Percentiles rank a stretch among this genome's conserved stretches.
Evolutionary conservation across 2,329 filamentous ascomycete genomes (phyloP).

Genomic region (Purpureocillium lavendulum): DNA sequence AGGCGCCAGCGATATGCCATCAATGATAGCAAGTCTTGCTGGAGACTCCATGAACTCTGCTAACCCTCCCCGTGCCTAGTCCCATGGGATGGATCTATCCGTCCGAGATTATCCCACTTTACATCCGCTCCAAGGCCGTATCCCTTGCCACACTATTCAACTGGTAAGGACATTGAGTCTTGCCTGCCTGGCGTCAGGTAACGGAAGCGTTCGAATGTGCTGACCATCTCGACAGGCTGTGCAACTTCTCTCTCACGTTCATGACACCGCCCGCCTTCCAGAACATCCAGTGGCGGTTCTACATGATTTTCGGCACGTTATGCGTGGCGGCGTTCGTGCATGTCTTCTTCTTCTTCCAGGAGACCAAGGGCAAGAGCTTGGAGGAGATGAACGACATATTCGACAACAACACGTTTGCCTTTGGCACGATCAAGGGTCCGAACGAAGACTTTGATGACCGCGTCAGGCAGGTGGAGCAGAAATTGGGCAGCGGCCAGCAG

Average conservation of each 20-base stretch:
- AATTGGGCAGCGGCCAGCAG: neutral
- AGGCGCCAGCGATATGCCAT: too few species aligned
- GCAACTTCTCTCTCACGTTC: slow-evolving; percentile 15
- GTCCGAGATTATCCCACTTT: slow-evolving; percentile 31
- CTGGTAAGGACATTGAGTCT: slow-evolving; percentile 3
- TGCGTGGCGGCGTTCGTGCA: slow-evolving; percentile 6
- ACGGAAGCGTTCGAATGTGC: too few species aligned
- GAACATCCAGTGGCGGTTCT: slow-evolving; percentile 14
- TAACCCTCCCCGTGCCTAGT: too few species aligned
- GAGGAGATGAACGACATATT: slow-evolving; percentile 9
- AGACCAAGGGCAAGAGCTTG: slow-evolving; percentile 6
- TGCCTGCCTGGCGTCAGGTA: too few species aligned
- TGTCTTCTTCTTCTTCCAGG: slow-evolving; percentile 10
- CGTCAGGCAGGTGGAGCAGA: neutral
- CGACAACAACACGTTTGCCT: slow-evolving; percentile 4
- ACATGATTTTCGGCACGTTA: slow-evolving; percentile 10
- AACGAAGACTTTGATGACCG: neutral
- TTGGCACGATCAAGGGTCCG: slow-evolving; percentile 7
- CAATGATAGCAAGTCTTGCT: too few species aligned
- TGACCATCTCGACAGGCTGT: too few species aligned
- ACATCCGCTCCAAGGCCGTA: slow-evolving; percentile 32
- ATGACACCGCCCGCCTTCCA: slow-evolving; percentile 16
- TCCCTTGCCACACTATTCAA: slow-evolving; percentile 25
- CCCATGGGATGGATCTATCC: slow-evolving; percentile 36
- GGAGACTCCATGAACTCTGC: too few species aligned